Percentiles rank a stretch among this genome's conserved stretches.
Evolutionary conservation across 2,329 filamentous ascomycete species (phyloP).

Genomic region (Alternaria metachromatica): DNA sequence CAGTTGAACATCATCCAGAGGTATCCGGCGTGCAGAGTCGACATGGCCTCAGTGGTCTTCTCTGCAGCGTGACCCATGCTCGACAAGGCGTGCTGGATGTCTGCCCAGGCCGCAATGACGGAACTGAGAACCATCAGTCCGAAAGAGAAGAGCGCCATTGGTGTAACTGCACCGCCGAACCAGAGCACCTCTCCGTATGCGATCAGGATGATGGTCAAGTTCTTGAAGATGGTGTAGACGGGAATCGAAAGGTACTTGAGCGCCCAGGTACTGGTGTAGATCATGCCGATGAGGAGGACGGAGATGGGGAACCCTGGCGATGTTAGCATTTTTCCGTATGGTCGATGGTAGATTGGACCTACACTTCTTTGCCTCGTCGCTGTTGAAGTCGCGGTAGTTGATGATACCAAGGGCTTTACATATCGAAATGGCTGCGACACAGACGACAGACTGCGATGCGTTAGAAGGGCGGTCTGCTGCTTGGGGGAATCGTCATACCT

Average conservation of each 20-base stretch:
- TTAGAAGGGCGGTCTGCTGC: slow-evolving; percentile 19
- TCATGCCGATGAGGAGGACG: slow-evolving; percentile 96
- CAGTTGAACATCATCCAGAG: slow-evolving; percentile 99
- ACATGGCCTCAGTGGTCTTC: slow-evolving; percentile 76
- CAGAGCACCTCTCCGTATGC: slow-evolving; percentile 98
- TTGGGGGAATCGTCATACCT: slow-evolving; percentile 65
- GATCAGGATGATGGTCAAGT: slow-evolving; percentile 97
- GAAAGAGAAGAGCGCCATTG: slow-evolving; percentile 89
- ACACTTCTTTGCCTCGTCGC: slow-evolving; percentile 93
- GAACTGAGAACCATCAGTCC: slow-evolving; percentile 96
- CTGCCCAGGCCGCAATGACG: slow-evolving; percentile 93
- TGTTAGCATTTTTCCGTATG: slow-evolving; percentile 15
- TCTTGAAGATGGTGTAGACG: slow-evolving; percentile 99
- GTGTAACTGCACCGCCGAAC: slow-evolving; percentile 92
- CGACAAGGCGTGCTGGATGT: slow-evolving; percentile 84
- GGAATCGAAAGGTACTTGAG: slow-evolving; percentile 96
- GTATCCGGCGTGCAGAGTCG: slow-evolving; percentile 92
- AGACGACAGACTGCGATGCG: slow-evolving; percentile 76
- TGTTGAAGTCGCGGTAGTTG: slow-evolving; percentile 82
- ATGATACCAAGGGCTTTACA: slow-evolving; percentile 86
- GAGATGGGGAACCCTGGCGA: slow-evolving; percentile 90
- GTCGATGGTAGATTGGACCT: slow-evolving; percentile 46
- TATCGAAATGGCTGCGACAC: slow-evolving; percentile 80
- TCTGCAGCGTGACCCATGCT: slow-evolving; percentile 60
- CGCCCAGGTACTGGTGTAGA: slow-evolving; percentile 96